Conservation (phyloP, 2,329 filamentous ascomycete genomes). For the Penicillium aurantiogriseum region DNA sequence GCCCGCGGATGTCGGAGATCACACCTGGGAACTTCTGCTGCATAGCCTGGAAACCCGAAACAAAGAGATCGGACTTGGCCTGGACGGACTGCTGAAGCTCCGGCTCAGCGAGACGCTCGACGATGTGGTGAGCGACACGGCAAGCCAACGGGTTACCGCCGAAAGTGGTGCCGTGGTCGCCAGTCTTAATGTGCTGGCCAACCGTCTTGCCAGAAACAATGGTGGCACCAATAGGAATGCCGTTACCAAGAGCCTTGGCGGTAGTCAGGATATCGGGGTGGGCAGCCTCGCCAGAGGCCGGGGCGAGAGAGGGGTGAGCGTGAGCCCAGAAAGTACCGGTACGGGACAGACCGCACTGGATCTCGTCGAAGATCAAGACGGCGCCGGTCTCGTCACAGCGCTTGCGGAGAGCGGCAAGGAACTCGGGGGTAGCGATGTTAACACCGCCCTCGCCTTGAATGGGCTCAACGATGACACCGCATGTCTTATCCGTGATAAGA, state of each 20-base stretch:
- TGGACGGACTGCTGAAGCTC: conserved; percentile 68
- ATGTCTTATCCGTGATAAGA: conserved; percentile 80
- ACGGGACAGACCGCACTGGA: conserved; percentile 86
- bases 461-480: conserved; percentile 92
- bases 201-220: conserved; percentile 63
- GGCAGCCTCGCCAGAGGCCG: conserved; percentile 56
- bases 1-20: conserved; percentile 75
- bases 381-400: conserved; percentile 85
- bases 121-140: conserved; percentile 80
- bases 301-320: conserved; percentile 59
- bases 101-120: conserved; percentile 70
- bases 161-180: conserved; percentile 93
- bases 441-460: conserved; percentile 97
- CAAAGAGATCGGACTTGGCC: conserved; percentile 63
- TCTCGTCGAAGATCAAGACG: conserved; percentile 92
- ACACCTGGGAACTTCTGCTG: conserved; percentile 65
- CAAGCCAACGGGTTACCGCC: conserved; percentile 87
- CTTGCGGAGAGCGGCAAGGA: conserved; percentile 77
- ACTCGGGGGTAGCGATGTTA: conserved; percentile 76
- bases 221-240: conserved; percentile 89
- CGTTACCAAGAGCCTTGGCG: conserved; percentile 94
- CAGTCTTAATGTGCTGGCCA: conserved; percentile 65
- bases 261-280: conserved; percentile 94
- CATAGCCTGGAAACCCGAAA: conserved; percentile 57
- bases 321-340: conserved; percentile 94